Percentiles rank a stretch among this genome's conserved stretches.
Evolutionary conservation across 352 stramenopile species (phyloP).

Genomic region (Globisporangium radiosum): DNA sequence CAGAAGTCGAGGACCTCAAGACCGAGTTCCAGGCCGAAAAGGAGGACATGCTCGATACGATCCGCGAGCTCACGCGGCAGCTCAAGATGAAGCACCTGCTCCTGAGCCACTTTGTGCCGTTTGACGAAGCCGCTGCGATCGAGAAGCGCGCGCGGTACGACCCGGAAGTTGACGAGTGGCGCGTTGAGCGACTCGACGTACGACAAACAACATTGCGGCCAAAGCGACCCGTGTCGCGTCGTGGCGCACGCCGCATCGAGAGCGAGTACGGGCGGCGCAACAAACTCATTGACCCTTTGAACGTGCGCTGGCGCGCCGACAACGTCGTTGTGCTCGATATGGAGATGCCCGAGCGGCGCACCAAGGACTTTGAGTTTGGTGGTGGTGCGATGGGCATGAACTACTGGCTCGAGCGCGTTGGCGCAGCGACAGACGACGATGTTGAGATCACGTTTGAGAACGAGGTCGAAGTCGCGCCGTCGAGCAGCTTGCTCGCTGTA

Average conservation of each 20-base stretch:
- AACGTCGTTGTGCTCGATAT: conserved; percentile 89
- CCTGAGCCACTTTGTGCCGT: conserved; percentile 84
- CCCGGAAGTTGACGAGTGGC: conserved; percentile 87
- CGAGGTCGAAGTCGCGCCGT: conserved; percentile 18
- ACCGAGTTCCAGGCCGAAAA: conserved; percentile 92
- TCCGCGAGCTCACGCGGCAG: conserved; percentile 90
- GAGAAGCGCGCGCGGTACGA: conserved; percentile 87
- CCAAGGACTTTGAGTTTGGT: conserved; percentile 69
- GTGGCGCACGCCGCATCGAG: no score
- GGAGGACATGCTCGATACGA: conserved; percentile 93
- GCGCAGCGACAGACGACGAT: no score
- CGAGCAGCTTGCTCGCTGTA: conserved; percentile 9
- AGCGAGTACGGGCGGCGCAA: conserved; percentile 87
- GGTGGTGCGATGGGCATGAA: conserved; percentile 38
- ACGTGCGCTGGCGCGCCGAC: conserved; percentile 85
- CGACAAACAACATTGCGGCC: not conserved
- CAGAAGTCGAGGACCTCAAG: conserved; percentile 91
- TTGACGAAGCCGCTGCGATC: conserved; percentile 58
- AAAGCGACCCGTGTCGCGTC: no score
- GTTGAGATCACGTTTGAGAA: no score
- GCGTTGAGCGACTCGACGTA: conserved; percentile 64
- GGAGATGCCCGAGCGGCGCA: conserved; percentile 80
- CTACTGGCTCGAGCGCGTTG: conserved; percentile 12
- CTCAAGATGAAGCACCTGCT: conserved; percentile 95
- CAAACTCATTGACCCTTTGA: conserved; percentile 79